phyloP scores from a whole-genome alignment of 1,139 yeast genomes.

The Barnettozyma hawaiiensis region DNA sequence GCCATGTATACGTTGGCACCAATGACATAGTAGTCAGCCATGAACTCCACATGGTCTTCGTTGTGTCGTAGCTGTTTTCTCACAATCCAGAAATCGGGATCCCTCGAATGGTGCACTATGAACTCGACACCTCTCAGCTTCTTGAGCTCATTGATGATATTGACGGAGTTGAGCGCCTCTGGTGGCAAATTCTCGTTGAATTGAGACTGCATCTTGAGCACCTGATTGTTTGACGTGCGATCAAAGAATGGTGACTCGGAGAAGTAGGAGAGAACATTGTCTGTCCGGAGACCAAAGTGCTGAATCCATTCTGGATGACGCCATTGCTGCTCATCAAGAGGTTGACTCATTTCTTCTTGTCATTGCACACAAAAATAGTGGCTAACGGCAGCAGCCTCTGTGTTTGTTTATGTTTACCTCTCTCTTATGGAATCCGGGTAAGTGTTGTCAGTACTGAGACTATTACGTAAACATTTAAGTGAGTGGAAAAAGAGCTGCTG shows the following conservation, averaged over 20 bases:
- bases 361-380: too few species aligned
- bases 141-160: conserved; percentile 45
- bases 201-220: conserved; percentile 91
- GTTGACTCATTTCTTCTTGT: conserved; percentile 19
- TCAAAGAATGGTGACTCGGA: conserved; percentile 93
- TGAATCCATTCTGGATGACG: conserved; percentile 97
- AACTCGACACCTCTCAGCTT: conserved; percentile 88
- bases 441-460: too few species aligned
- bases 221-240: conserved; percentile 89
- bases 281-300: conserved; percentile 76
- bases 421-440: neutral
- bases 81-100: conserved; percentile 90
- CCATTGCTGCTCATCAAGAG: conserved; percentile 91
- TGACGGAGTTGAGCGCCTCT: conserved; percentile 27
- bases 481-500: neutral
- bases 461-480: too few species aligned
- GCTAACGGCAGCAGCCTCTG: too few species aligned
- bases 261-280: conserved; percentile 88
- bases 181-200: conserved; percentile 53
- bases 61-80: conserved; percentile 68
- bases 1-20: conserved; percentile 94
- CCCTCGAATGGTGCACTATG: conserved; percentile 65
- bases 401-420: neutral
- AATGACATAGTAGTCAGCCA: conserved; percentile 76
- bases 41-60: conserved; percentile 44